phyloP scores from a whole-genome alignment of 805 yeast genomes.

The Yamadazyma laniorum region DNA sequence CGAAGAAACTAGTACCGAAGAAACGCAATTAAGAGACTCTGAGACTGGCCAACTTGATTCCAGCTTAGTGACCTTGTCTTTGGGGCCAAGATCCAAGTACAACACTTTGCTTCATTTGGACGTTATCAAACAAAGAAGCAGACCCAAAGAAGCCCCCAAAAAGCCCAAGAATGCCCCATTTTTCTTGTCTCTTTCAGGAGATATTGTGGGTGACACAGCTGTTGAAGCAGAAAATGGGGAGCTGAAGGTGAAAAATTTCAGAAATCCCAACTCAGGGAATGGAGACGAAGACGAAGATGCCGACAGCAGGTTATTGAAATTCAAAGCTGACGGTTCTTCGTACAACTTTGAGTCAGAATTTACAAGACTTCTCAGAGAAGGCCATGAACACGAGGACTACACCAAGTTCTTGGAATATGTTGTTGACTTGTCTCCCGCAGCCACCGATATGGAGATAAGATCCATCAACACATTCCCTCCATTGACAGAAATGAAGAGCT shows the following conservation, averaged over 20 bases:
- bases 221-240: slow-evolving; percentile 39
- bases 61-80: slow-evolving; percentile 67
- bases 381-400: slow-evolving; percentile 41
- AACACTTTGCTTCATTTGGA: slow-evolving; percentile 79
- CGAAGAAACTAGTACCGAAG: slow-evolving; percentile 22
- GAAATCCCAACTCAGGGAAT: slow-evolving; percentile 12
- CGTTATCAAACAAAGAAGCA: slow-evolving; percentile 78
- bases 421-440: slow-evolving; percentile 65
- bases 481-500: slow-evolving; percentile 59
- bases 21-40: slow-evolving; percentile 32
- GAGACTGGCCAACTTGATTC: slow-evolving; percentile 60
- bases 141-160: slow-evolving; percentile 86
- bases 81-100: slow-evolving; percentile 76
- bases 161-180: slow-evolving; percentile 79
- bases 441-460: slow-evolving; percentile 82
- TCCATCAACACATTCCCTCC: slow-evolving; percentile 70
- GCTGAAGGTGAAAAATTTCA: slow-evolving; percentile 12
- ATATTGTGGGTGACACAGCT: slow-evolving; percentile 70
- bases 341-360: slow-evolving; percentile 70
- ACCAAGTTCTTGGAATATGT: slow-evolving; percentile 53
- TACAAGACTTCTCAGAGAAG: slow-evolving; percentile 61
- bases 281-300: slow-evolving; percentile 19
- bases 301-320: slow-evolving; percentile 31
- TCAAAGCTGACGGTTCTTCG: slow-evolving; percentile 26
- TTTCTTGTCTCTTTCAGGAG: slow-evolving; percentile 69